These are phyloP conservation scores for Arctium minus DNA, from an alignment of 129 eudicot genomes.

Conservation along the genomic window DNA sequence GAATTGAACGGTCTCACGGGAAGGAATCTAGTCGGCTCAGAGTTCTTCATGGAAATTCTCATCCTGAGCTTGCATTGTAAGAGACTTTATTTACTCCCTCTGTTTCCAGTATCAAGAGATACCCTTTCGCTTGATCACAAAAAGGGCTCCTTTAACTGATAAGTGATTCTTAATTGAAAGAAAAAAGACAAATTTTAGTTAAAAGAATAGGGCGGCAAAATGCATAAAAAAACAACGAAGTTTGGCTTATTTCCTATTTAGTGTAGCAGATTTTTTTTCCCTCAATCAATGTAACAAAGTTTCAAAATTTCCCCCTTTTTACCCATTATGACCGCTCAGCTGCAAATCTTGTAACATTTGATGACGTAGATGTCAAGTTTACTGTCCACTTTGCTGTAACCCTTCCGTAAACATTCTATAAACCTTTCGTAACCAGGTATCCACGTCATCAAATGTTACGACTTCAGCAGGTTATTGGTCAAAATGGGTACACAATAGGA, in stretches of 20 bases:
- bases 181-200: no score
- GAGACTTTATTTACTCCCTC: slow-evolving; percentile 19
- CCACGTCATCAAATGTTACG: neutral
- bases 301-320: neutral
- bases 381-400: neutral
- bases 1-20: slow-evolving; percentile 78
- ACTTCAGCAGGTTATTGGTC: neutral
- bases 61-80: slow-evolving; percentile 89
- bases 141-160: neutral
- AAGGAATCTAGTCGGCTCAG: slow-evolving; percentile 73
- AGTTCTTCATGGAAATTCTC: slow-evolving; percentile 68
- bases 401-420: neutral
- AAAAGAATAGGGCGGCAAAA: no score
- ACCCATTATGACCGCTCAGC: neutral
- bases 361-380: neutral
- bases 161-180: neutral
- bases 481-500: neutral
- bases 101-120: neutral
- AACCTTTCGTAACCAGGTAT: neutral
- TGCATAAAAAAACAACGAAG: no score
- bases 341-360: neutral
- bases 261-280: neutral
- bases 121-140: neutral
- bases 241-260: neutral
- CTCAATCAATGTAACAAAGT: neutral